Conservation (phyloP, 2,329 filamentous ascomycete genomes). For the Fonsecaea multimorphosa region DNA sequence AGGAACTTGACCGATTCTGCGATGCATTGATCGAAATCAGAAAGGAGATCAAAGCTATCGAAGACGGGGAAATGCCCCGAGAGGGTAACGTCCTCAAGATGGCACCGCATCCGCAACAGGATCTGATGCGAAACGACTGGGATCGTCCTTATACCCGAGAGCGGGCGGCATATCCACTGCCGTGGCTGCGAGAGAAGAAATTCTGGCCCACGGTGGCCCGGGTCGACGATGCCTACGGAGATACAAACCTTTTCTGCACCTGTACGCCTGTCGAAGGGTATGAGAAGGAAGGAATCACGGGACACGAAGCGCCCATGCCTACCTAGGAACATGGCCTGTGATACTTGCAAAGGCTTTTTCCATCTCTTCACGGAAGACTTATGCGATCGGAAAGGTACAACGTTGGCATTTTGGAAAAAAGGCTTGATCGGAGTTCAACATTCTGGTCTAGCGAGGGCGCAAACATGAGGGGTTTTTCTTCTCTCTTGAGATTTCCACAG, state of each 20-base stretch:
- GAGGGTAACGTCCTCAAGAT: constrained; percentile 87
- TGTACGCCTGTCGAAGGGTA: constrained; percentile 78
- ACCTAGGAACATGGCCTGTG: constrained; percentile 27
- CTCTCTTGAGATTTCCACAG: background rate
- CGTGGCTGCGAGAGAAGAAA: constrained; percentile 90
- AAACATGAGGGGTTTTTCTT: constrained; percentile 1
- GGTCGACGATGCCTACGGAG: constrained; percentile 89
- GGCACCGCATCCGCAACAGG: constrained; percentile 82
- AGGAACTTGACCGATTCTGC: constrained; percentile 91
- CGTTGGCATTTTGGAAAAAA: background rate
- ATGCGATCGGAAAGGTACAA: background rate
- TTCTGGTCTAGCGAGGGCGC: constrained; percentile 2
- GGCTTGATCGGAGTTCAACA: constrained; percentile 32
- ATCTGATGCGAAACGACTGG: constrained; percentile 79
- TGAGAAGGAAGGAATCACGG: constrained; percentile 33
- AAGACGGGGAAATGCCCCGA: constrained; percentile 75
- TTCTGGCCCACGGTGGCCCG: constrained; percentile 92
- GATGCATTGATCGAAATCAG: constrained; percentile 88
- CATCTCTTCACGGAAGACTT: background rate
- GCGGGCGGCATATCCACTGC: constrained; percentile 83
- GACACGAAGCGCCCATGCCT: constrained; percentile 32
- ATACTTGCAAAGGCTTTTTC: background rate
- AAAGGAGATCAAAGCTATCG: constrained; percentile 80
- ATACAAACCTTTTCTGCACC: constrained; percentile 92
- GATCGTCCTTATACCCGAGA: constrained; percentile 79